Conservation (phyloP, 345 rosid genomes). For the Cochlearia excelsa region DNA sequence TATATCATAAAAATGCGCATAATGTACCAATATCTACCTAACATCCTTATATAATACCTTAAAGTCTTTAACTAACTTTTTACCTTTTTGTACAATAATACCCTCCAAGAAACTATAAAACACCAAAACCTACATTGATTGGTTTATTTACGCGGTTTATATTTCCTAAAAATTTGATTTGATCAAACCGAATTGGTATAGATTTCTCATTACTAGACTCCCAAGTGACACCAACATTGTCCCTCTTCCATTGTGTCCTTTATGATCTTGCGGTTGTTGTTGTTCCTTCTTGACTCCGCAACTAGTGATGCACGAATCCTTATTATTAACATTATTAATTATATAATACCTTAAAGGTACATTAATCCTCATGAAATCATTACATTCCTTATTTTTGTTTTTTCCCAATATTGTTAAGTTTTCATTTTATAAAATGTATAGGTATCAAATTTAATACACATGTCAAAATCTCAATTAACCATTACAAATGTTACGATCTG, state of each 20-base stretch:
- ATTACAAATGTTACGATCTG: too few species aligned
- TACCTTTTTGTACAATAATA: conserved; percentile 19
- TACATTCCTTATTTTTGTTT: too few species aligned
- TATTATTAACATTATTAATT: too few species aligned
- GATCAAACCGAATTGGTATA: conserved; percentile 83
- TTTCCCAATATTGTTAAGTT: too few species aligned
- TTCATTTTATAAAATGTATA: too few species aligned
- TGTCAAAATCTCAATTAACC: too few species aligned
- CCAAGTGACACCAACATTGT: conserved; percentile 78
- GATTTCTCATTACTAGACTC: conserved; percentile 77
- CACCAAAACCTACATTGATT: conserved; percentile 5
- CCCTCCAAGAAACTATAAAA: not conserved
- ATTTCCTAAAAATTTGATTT: conserved; percentile 57
- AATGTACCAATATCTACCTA: conserved; percentile 21
- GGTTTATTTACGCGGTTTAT: too few species aligned
- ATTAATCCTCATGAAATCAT: too few species aligned
- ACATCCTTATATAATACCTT: conserved; percentile 31
- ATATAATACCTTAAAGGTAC: too few species aligned
- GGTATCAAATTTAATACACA: too few species aligned
- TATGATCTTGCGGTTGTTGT: conserved; percentile 24
- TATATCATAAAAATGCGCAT: conserved; percentile 16
- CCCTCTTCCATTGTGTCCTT: conserved; percentile 40
- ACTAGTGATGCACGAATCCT: too few species aligned
- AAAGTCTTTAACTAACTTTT: conserved; percentile 29
- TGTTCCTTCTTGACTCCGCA: conserved; percentile 45